Evolutionary conservation across 352 stramenopile genomes (phyloP).

Genomic region (Blastocystis sp.): DNA sequence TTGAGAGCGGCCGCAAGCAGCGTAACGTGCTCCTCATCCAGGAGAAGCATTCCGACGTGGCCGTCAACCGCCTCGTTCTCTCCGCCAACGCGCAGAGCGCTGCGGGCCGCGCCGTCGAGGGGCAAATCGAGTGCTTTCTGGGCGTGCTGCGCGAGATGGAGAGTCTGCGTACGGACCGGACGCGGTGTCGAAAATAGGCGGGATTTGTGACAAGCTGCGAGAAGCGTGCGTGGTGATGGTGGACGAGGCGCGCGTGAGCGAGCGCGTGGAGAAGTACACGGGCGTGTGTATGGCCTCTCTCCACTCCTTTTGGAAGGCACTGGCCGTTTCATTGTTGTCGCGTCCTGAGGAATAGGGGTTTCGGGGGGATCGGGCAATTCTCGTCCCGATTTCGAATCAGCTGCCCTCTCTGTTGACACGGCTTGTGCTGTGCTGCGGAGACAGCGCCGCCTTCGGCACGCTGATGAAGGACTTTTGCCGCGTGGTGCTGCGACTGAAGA

Average conservation of each 20-base stretch:
- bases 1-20: constrained; percentile 55
- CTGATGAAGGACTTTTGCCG: constrained; percentile 41
- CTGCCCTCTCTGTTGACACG: not conserved
- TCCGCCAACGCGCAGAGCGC: not conserved
- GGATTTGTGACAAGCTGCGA: not conserved
- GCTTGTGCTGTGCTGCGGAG: not conserved
- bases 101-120: not conserved
- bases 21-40: constrained; percentile 45
- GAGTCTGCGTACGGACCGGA: not conserved
- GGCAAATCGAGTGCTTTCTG: not conserved
- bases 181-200: not conserved
- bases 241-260: not conserved
- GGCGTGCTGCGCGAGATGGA: not conserved
- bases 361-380: not conserved
- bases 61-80: not conserved
- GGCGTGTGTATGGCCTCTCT: not conserved
- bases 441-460: not conserved
- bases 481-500: constrained; percentile 4
- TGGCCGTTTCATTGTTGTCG: not conserved
- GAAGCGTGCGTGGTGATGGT: not conserved
- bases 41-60: constrained; percentile 1
- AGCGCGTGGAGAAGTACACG: not conserved
- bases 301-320: not conserved
- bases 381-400: not conserved
- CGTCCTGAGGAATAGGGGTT: not conserved